Evolutionary conservation across 2,329 filamentous ascomycete species (phyloP), one percentile per base, ranked within the genome.

Genomic region (Aspergillus sp.): DNA sequence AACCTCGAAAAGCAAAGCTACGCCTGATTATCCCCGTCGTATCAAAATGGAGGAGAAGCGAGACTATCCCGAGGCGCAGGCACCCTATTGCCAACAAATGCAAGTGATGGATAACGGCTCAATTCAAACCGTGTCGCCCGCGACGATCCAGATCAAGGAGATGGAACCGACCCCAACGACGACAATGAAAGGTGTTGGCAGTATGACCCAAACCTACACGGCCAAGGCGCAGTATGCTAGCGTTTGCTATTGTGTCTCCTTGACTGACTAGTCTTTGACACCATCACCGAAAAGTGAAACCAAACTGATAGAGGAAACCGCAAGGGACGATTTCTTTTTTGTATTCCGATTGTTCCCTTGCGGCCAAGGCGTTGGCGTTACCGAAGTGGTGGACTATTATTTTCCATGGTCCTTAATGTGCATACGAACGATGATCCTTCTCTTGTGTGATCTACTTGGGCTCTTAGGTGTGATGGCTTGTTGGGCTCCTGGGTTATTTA

Each of bases 31-130:
- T 64, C 85, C 87, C 1, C 85, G 84, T 54, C 79, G 85, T 26
- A 79, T 89, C 67, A 90, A 90, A 73, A 80, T 90, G 50, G 85
- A 88, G 70, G 87, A 90, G 72, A 84, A 86, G 54, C 82, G 87
- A 24, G 75, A 78, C 49, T 74, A 78, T 6, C 71, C 77, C 9
- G 72, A 71, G 36, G 71, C 75, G 6, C 62, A 68, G 11, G 67
- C 78, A 54, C 83, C 87, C 1, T 89, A 88, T 70, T 90, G 87
- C 68, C 81, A 88, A 67, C 83, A 88, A 68, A 88, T 88, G 81
- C 78, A 84, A 62, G 78, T 90, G 12, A 74, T 85, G 56, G 73
- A 82, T 52, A 77, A 86, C 63, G 82, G 82, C 31, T 66, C 72
- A 9, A 70, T 83, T 14, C 59, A 60, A 10, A 62, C 71, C 29